Base-by-base conservation (phyloP, 805 yeast genomes). In the Kuraishia cidri region DNA sequence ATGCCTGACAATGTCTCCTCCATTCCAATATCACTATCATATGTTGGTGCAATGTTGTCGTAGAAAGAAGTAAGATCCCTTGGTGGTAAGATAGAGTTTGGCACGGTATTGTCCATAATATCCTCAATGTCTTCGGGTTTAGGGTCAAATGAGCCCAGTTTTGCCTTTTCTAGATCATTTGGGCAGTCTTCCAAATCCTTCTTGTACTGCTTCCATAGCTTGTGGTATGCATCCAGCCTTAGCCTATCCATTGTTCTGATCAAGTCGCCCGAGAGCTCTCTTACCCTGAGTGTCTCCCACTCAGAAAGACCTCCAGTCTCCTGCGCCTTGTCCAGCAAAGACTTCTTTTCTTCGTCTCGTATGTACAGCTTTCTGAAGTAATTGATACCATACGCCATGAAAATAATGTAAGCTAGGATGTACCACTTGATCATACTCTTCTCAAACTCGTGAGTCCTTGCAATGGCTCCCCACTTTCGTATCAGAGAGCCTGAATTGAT, bases 41-140 rank as follows among this genome's bases (percentile, higher is more conserved):
- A 90, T 4, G 73, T 80, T 11, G 61, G 69, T 0, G 97, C 97
- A 42, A 83, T 73, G 3, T 58, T 57, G 43, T 90, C 88, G 50
- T 81, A 86, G 47, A 83, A 79, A 8, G 63, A 67, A 1, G 95
- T 84, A 6, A 96, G 81, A 51, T 90, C 96, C 46, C 75, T 71
- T 2, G 94, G 68, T 4, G 81, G 79, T 31, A 79, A 65, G 26
- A 84, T 75, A 30, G 65, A 59, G 18, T 58, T 56, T 21, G 52
- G 50, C 26, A 58, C 24, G 7, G 29, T 32, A 21, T 42, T 36
- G 34, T 54, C 54, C 8, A 48, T 37, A n/a, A 47, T 29, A 6
- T 39, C 45, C 16, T 45, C 43, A 29, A 59, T 56, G 18, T 59
- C 63, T 12, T 42, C 38, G 5, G 60, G 56, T 16, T 37, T 18